Conservation (phyloP, 371 early-diverging fungal species). For the Actinomortierella ambigua region DNA sequence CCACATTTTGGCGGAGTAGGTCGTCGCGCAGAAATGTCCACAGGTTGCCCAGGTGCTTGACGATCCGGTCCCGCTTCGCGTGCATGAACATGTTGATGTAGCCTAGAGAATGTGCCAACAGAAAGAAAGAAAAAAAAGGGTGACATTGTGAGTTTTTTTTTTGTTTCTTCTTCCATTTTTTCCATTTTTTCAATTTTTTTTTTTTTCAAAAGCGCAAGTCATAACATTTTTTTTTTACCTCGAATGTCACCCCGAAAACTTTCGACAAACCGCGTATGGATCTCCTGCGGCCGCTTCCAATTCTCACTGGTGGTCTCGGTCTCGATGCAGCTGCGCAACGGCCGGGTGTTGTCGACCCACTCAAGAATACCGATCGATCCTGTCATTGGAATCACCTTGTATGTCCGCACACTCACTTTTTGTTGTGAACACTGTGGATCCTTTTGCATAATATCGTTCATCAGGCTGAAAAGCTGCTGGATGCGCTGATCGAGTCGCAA, state of each 20-base stretch:
- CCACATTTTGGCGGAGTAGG: constrained; percentile 60
- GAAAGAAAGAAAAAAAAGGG: not conserved
- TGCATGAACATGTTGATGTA: constrained; percentile 57
- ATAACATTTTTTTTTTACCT: constrained; percentile 31
- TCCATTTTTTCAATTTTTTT: not conserved
- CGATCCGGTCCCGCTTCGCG: constrained; percentile 52
- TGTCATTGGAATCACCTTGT: constrained; percentile 95
- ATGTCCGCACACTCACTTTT: constrained; percentile 76
- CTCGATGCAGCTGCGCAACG: constrained; percentile 60
- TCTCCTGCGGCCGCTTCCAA: constrained; percentile 35
- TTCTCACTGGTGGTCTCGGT: constrained; percentile 36
- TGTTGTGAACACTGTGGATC: constrained; percentile 60
- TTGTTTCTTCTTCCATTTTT: not conserved
- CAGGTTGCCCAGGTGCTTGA: constrained; percentile 49
- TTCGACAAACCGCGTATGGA: constrained; percentile 44
- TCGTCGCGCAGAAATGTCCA: constrained; percentile 47
- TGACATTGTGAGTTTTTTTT: not conserved
- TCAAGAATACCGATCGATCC: constrained; percentile 94
- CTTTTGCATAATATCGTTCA: constrained; percentile 71
- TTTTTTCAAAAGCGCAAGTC: not conserved
- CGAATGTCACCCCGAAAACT: constrained; percentile 52
- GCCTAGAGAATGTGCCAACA: constrained; percentile 28
- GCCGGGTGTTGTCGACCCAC: constrained; percentile 92
- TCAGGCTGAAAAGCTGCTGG: constrained; percentile 73
- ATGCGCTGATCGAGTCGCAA: constrained; percentile 81